These are phyloP conservation scores for Calycina marina DNA, from an alignment of 2,329 filamentous ascomycete genomes.

Conservation along the genomic window DNA sequence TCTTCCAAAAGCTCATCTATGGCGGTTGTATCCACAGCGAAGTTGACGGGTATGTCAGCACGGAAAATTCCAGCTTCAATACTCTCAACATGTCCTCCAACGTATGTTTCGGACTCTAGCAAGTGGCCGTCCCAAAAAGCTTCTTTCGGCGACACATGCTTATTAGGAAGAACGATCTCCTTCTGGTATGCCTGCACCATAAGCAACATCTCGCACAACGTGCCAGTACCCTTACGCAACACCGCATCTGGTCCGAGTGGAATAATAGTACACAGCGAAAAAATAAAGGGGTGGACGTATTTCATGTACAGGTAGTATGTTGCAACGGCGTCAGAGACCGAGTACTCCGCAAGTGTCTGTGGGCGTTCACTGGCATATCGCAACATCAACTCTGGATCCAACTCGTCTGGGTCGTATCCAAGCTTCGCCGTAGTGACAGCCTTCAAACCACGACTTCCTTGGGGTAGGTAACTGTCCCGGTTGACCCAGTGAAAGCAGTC, in stretches of 20 bases:
- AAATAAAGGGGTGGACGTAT: slow-evolving; percentile 99
- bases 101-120: slow-evolving; percentile 93
- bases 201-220: slow-evolving; percentile 96
- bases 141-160: slow-evolving; percentile 81
- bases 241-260: slow-evolving; percentile 87
- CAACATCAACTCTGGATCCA: slow-evolving; percentile 96
- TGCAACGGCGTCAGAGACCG: slow-evolving; percentile 94
- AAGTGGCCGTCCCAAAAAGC: slow-evolving; percentile 95
- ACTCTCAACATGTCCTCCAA: slow-evolving; percentile 96
- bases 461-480: slow-evolving; percentile 92
- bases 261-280: slow-evolving; percentile 93
- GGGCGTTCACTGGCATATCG: slow-evolving; percentile 80
- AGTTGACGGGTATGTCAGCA: slow-evolving; percentile 88
- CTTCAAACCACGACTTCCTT: slow-evolving; percentile 92
- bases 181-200: slow-evolving; percentile 97
- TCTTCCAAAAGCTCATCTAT: slow-evolving; percentile 80
- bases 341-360: slow-evolving; percentile 92
- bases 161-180: slow-evolving; percentile 87
- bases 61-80: slow-evolving; percentile 97
- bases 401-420: slow-evolving; percentile 93
- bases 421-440: slow-evolving; percentile 96
- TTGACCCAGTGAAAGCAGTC: slow-evolving; percentile 99
- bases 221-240: slow-evolving; percentile 88
- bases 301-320: slow-evolving; percentile 99
- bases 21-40: slow-evolving; percentile 74